Evolutionary conservation across 805 yeast genomes (phyloP), one percentile per base, ranked within the genome.

Genomic region (Sungouiella blattae): DNA sequence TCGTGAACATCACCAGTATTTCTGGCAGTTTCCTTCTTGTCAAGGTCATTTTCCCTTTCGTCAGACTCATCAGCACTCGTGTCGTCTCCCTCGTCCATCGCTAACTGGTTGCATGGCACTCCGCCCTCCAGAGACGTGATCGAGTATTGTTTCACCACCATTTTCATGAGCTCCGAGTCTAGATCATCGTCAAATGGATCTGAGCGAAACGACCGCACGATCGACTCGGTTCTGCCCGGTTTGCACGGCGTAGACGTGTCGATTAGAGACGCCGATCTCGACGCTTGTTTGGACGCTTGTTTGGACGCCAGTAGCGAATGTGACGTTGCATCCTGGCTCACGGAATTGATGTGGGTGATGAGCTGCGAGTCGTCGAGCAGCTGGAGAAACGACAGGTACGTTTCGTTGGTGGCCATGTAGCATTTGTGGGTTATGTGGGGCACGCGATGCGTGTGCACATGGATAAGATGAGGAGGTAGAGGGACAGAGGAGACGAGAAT

Each of bases 161-260:
- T 18, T 4, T 30, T 25, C 15, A 50, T 20, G 25, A 55, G 43
- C 13, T 40, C 43, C 4, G 52, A 46, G 33, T 54, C 59, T 14
- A 55, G 41, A 4, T 49, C 50, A 26, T 55, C 60, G 29, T 55
- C 52, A 32, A 55, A 55, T 3, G 60, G 60, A 24, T 55, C 58
- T 3, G 56, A 46, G 4, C 45, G 41, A 4, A 37, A 28, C 2
- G 56, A 48, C 15, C 35, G 18, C 30, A 35, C 24, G 11, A 37
- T 24, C n/a, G n/a, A n/a, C n/a, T n/a, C n/a, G 22, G 22, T 20
- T 6, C 8, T 7, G 15, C n/a, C 7, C 12, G 29, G 13, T 12
- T 14, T 18, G 20, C 11, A n/a, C 6, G 26, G 18, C 9, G 26
- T 30, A 11, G 41, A 39, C 9, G 43, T 26, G 6, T 9, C 22